Evolutionary conservation across 1,284 basidiomycete species (phyloP).

Genomic region (Ceratobasidium sp.): DNA sequence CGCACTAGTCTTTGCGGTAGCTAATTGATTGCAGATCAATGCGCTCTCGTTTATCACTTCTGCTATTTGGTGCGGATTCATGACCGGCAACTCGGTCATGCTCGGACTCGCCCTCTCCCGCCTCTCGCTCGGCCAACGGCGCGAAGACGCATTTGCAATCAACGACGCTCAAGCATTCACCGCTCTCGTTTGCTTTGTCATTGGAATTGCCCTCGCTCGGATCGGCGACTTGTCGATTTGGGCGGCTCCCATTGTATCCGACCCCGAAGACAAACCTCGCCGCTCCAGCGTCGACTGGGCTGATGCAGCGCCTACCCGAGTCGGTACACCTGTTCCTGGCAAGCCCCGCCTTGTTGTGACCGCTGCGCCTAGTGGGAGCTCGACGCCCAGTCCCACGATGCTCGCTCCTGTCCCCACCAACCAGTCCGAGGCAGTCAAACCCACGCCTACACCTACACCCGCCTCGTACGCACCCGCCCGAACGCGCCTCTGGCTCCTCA

Average conservation of each 20-base stretch:
- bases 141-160: conserved; percentile 21
- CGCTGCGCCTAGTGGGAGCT: not conserved
- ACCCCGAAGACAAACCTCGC: not conserved
- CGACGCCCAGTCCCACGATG: not conserved
- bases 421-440: not conserved
- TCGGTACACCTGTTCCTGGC: conserved; percentile 22
- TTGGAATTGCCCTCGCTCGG: conserved; percentile 26
- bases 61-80: conserved; percentile 29
- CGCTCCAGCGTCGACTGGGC: conserved; percentile 3
- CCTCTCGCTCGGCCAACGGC: conserved; percentile 8
- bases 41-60: conserved; percentile 18
- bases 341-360: not conserved
- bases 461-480: not conserved
- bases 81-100: conserved; percentile 34
- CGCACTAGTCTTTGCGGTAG: not conserved
- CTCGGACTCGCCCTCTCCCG: conserved; percentile 23
- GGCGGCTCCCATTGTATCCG: not conserved
- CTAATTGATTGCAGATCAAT: conserved; percentile 2
- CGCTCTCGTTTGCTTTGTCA: conserved; percentile 13
- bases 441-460: not conserved
- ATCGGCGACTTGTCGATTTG: conserved; percentile 19
- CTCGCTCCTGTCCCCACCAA: not conserved
- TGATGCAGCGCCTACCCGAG: conserved; percentile 23
- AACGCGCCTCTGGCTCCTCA: conserved; percentile 21
- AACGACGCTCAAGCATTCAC: conserved; percentile 18